These are phyloP conservation scores for Colletotrichum sp. DNA, from an alignment of 2,329 filamentous ascomycete genomes.

Conservation along the genomic window DNA sequence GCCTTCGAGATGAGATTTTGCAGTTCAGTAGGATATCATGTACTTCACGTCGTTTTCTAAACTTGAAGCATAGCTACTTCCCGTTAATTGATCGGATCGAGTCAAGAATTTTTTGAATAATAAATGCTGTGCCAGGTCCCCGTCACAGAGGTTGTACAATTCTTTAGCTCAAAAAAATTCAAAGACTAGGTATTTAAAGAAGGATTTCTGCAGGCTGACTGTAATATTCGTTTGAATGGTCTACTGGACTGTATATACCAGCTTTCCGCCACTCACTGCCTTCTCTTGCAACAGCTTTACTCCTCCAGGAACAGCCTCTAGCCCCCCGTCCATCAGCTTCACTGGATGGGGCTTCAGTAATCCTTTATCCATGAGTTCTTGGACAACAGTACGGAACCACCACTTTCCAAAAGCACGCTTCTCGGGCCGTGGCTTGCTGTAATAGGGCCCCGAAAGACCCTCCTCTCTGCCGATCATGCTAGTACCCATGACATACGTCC, in stretches of 20 bases:
- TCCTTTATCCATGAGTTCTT: neutral
- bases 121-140: no score
- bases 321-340: neutral
- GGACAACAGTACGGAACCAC: neutral
- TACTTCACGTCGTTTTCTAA: fast-evolving
- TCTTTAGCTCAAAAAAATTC: no score
- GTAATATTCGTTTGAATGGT: fast-evolving
- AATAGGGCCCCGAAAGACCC: neutral
- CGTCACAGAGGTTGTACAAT: no score
- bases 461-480: neutral
- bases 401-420: neutral
- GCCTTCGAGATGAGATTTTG: neutral
- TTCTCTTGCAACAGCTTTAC: neutral
- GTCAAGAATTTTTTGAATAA: neutral
- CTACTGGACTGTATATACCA: neutral
- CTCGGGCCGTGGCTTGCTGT: neutral
- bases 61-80: neutral
- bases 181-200: no score
- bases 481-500: neutral
- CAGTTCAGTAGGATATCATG: neutral
- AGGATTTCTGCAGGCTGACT: neutral
- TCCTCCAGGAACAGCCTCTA: neutral
- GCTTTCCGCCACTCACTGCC: neutral
- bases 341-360: neutral
- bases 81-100: neutral